A percentile compares a stretch with the other conserved stretches of the same genome.
These are phyloP conservation scores for Sporothrix brunneoviolacea DNA, from an alignment of 2,329 filamentous ascomycete species.

Conservation along the genomic window DNA sequence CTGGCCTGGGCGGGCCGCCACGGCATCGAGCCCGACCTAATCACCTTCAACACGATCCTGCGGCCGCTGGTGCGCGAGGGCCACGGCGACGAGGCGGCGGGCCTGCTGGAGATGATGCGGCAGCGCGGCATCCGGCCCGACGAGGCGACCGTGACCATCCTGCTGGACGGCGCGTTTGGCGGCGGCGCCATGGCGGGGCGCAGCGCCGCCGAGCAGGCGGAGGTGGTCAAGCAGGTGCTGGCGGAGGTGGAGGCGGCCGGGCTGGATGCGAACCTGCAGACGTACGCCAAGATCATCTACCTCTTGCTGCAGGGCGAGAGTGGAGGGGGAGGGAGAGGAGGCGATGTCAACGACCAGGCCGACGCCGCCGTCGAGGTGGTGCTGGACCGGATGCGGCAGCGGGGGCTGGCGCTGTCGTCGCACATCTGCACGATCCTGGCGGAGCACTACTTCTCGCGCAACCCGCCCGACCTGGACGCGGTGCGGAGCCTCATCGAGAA, in stretches of 20 bases:
- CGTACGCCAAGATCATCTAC: slow-evolving; percentile 66
- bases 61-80: slow-evolving; percentile 47
- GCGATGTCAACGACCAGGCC: slow-evolving; percentile 17
- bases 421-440: slow-evolving; percentile 72
- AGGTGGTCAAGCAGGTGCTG: slow-evolving; percentile 46
- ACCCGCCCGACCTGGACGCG: slow-evolving; percentile 51
- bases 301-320: slow-evolving; percentile 42
- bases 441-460: slow-evolving; percentile 55
- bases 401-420: slow-evolving; percentile 46
- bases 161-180: slow-evolving; percentile 54
- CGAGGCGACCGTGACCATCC: slow-evolving; percentile 64
- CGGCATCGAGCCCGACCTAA: slow-evolving; percentile 48
- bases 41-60: slow-evolving; percentile 66
- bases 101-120: slow-evolving; percentile 55
- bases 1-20: slow-evolving; percentile 53
- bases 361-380: slow-evolving; percentile 51
- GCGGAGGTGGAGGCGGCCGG: slow-evolving; percentile 49
- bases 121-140: slow-evolving; percentile 49
- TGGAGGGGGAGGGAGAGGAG: neutral
- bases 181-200: slow-evolving; percentile 31
- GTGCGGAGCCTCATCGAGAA: slow-evolving; percentile 57
- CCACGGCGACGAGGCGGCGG: slow-evolving; percentile 40
- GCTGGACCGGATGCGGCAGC: slow-evolving; percentile 52
- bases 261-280: slow-evolving; percentile 52
- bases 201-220: slow-evolving; percentile 7